These are phyloP conservation scores for Aciculoconidium aculeatum DNA, from an alignment of 805 yeast species.

Conservation along the genomic window DNA sequence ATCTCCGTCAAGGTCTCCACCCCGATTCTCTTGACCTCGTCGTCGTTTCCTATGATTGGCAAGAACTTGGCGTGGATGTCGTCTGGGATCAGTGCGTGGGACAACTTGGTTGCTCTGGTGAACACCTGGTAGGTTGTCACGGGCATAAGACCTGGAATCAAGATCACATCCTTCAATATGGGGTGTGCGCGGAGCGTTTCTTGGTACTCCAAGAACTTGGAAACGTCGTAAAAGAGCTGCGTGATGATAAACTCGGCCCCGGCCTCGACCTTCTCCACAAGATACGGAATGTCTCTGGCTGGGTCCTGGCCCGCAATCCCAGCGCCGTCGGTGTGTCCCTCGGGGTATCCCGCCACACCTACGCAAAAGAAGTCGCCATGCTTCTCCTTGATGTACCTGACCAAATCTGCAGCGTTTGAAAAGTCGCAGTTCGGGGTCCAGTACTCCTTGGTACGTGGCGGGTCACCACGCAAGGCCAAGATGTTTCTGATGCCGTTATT, in stretches of 20 bases:
- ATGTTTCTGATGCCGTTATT: conserved; percentile 79
- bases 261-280: conserved; percentile 81
- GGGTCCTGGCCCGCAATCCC: conserved; percentile 54
- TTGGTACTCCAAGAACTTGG: conserved; percentile 66
- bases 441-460: conserved; percentile 74
- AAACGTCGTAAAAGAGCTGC: conserved; percentile 86
- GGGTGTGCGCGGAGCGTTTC: conserved; percentile 37
- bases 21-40: conserved; percentile 75
- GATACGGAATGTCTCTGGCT: conserved; percentile 64
- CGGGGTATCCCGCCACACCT: conserved; percentile 98
- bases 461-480: conserved; percentile 92
- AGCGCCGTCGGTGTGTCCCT: conserved; percentile 86
- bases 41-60: conserved; percentile 56
- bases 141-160: conserved; percentile 90
- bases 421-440: conserved; percentile 54
- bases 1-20: conserved; percentile 66
- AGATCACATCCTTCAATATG: conserved; percentile 42
- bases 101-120: conserved; percentile 79
- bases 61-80: conserved; percentile 50
- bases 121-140: conserved; percentile 79
- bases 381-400: conserved; percentile 62
- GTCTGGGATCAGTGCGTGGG: conserved; percentile 79
- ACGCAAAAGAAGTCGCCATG: conserved; percentile 82
- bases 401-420: conserved; percentile 79
- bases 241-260: conserved; percentile 95